These are phyloP conservation scores for Beverwykella pulmonaria DNA, from an alignment of 495 filamentous ascomycete genomes.

Conservation along the genomic window DNA sequence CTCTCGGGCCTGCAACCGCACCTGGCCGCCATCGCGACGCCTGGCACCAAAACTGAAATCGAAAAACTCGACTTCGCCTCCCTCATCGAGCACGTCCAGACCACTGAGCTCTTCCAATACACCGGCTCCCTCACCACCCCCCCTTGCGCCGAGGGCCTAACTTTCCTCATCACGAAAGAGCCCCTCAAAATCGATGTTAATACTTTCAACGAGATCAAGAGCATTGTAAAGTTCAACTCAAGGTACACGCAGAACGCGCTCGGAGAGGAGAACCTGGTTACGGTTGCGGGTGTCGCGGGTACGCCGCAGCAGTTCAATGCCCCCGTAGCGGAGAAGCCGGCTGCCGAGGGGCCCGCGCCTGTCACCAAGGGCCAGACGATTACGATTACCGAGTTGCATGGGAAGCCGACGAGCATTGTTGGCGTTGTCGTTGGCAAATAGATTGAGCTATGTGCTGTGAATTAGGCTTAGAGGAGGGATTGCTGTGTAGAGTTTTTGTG, in stretches of 20 bases:
- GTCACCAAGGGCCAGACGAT: constrained; percentile 20
- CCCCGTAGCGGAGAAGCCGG: not conserved
- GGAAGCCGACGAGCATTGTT: constrained; percentile 14
- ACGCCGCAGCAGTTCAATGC: not conserved
- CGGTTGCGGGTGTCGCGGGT: not conserved
- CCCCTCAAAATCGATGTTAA: constrained; percentile 56
- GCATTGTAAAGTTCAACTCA: constrained; percentile 66
- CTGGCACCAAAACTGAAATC: constrained; percentile 60
- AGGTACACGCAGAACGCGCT: constrained; percentile 62
- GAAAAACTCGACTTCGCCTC: constrained; percentile 59
- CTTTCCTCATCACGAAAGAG: constrained; percentile 59
- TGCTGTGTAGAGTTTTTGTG: too few species aligned
- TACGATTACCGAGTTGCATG: constrained; percentile 19
- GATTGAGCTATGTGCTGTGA: too few species aligned
- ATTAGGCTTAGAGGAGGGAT: too few species aligned
- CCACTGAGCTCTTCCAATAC: constrained; percentile 58
- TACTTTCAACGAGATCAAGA: constrained; percentile 59
- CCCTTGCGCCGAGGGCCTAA: constrained; percentile 65
- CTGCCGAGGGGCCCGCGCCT: not conserved
- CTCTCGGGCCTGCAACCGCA: constrained; percentile 58
- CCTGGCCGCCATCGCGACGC: constrained; percentile 55
- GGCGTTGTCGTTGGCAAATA: constrained; percentile 13
- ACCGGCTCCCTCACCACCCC: constrained; percentile 69
- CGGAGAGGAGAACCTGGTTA: constrained; percentile 58
- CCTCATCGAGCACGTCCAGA: constrained; percentile 55